Conservation (phyloP, 306 rosid genomes). For the Carpinus viminea region DNA sequence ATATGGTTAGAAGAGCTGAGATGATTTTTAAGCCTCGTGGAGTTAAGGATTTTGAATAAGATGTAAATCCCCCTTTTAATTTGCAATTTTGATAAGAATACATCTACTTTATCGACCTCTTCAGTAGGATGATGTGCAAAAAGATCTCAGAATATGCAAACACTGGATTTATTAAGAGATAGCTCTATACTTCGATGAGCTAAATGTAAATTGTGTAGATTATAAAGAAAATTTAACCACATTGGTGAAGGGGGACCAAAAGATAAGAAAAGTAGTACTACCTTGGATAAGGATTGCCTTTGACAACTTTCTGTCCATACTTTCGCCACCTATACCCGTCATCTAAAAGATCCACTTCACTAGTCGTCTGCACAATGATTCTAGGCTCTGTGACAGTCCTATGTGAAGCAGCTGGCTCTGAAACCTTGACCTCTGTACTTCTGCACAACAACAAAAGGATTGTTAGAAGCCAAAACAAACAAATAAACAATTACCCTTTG, state of each 20-base stretch:
- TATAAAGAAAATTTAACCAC: neutral
- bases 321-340: slow-evolving; percentile 92
- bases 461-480: slow-evolving; percentile 3
- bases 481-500: slow-evolving; percentile 13
- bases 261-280: slow-evolving; percentile 31
- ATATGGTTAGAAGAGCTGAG: neutral
- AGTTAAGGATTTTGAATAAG: neutral
- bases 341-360: slow-evolving; percentile 83
- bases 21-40: neutral
- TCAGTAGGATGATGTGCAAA: neutral
- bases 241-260: slow-evolving; percentile 1
- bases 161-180: neutral
- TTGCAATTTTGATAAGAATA: neutral
- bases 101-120: neutral
- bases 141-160: neutral
- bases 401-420: slow-evolving; percentile 65
- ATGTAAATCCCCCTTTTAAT: neutral
- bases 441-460: slow-evolving; percentile 38
- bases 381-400: slow-evolving; percentile 75
- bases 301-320: slow-evolving; percentile 83
- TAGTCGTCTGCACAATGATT: slow-evolving; percentile 85
- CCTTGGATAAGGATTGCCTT: slow-evolving; percentile 92
- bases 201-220: neutral
- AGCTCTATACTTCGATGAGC: neutral
- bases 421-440: slow-evolving; percentile 42